Evolutionary conservation across 2,329 filamentous ascomycete species (phyloP).

Genomic region (Arachnomyces sp.): DNA sequence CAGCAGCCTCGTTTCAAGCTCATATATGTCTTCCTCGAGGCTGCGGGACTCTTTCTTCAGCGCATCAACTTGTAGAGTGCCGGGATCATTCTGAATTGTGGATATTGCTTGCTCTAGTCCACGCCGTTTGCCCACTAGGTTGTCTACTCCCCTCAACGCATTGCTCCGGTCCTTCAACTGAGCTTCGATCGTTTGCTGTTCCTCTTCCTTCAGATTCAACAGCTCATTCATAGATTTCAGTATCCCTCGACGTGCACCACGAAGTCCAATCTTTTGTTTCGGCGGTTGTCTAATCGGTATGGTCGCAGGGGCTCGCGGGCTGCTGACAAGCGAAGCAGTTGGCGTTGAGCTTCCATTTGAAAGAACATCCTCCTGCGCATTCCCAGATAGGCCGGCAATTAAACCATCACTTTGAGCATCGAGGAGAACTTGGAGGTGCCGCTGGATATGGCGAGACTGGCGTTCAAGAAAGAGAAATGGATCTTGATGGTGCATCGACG

Average conservation of each 20-base stretch:
- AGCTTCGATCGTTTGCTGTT: constrained; percentile 43
- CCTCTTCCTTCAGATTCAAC: constrained; percentile 49
- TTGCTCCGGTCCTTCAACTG: constrained; percentile 39
- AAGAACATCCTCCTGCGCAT: constrained; percentile 32
- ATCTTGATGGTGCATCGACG: constrained; percentile 27
- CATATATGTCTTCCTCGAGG: constrained; percentile 50
- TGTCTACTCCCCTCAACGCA: constrained; percentile 44
- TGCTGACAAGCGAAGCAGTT: constrained; percentile 20
- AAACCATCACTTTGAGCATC: constrained; percentile 56
- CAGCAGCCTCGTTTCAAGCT: constrained; percentile 49
- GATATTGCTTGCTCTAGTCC: constrained; percentile 46
- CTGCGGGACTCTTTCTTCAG: constrained; percentile 45
- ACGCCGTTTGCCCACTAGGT: constrained; percentile 43
- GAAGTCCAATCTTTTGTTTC: constrained; percentile 44
- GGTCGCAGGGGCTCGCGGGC: constrained; percentile 27
- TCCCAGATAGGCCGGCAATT: constrained; percentile 39
- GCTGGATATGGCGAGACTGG: constrained; percentile 48
- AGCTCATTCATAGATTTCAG: constrained; percentile 50
- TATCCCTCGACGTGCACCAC: constrained; percentile 49
- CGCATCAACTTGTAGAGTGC: constrained; percentile 35
- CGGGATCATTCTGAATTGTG: constrained; percentile 40
- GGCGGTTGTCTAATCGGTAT: constrained; percentile 32
- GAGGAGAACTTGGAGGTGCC: constrained; percentile 51
- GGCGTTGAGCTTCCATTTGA: constrained; percentile 38
- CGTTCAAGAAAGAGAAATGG: constrained; percentile 45